Base-by-base conservation (phyloP, 805 yeast species). In the Saccharomycopsis fibuligera region DNA sequence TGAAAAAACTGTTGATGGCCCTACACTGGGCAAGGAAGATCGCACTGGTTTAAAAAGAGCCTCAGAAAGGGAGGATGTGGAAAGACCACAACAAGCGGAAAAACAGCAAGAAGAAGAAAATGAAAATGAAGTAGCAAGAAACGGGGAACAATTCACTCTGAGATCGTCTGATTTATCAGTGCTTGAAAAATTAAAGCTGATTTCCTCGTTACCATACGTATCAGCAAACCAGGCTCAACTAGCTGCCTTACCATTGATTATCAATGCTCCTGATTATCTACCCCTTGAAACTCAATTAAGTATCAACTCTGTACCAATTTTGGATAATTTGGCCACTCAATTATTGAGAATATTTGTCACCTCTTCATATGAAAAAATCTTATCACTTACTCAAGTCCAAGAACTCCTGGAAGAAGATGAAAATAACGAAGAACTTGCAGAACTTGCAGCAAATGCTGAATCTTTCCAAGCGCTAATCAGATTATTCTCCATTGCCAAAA, bases 311-410 rank as follows among this genome's bases (percentile, higher is more conserved):
- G 65, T 89, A 37, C 90, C 95, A 0, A 75, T 86, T 1, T 66
- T 90, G 51, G 96, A 89, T 60, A 86, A 86, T 56, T 70, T 90
- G 46, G 79, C 96, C 0, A 77, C 89, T 1, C 97, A 90, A 61
- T 69, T 90, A 17, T 68, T 90, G 47, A 71, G 93, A 53, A 70
- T 83, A 2, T 76, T 89, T 35, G 83, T 86, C 6, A 35, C 37
- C 37, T 33, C 47, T 4, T 36, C 48, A 5, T 52, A 84, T 59
- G 87, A 86, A 58, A 86, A 83, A 44, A 68, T 85, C 33, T 86
- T 86, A 1, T 75, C 88, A 35, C 68, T 12, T 50, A 77, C 72
- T 55, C 76, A 75, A 42, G 85, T 76, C 4, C 78, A 79, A 47
- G 87, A 78, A 59, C n/a, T n/a, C n/a, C n/a, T n/a, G n/a, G 74